Evolutionary conservation across 2,329 filamentous ascomycete species (phyloP), one percentile per base, ranked within the genome.

Genomic region (Ophiosphaerella herpotricha): DNA sequence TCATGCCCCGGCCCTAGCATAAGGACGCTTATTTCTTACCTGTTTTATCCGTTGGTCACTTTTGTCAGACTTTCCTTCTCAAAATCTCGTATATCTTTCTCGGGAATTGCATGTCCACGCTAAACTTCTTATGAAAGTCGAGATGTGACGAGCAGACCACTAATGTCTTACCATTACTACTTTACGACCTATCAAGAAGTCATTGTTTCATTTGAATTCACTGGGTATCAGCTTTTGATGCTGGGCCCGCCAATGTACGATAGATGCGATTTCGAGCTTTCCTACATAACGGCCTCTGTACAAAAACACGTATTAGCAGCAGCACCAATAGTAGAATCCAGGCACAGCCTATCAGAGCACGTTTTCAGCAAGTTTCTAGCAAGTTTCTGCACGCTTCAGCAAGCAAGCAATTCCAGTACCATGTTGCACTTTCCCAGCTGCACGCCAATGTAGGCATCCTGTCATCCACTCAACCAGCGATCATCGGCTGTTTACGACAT

Each of bases 131-230:
- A 67, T 52, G 58, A 66, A 60, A 43, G 60, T 62, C 55, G 62
- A 64, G 58, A 66, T 66, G 54, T 63, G 60, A 68, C 61, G 60
- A 68, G 60, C 60, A 54, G 51, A 59, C 59, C 63, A 61, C 56
- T 73, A 73, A 73, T 73, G 70, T 73, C 61, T 64, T 64, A 61
- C 63, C 66, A 66, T 67, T 60, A 53, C 50, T 66, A 64, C 60
- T 55, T 66, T 60, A 49, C 60, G 67, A 71, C 60, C 52, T 59
- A 21, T 64, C 47, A 54, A 63, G 61, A 58, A 60, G 52, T 61
- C 18, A 37, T 38, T 35, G 16, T 43, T 40, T 44, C 23, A 13
- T 23, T 26, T 36, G 21, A 33, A 42, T 39, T 16, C 26, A 43
- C 39, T 49, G 46, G 46, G 52, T 42, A 29, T 34, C n/a, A 48